phyloP scores from a whole-genome alignment of 352 stramenopile genomes.

The Blastocystis sp. region DNA sequence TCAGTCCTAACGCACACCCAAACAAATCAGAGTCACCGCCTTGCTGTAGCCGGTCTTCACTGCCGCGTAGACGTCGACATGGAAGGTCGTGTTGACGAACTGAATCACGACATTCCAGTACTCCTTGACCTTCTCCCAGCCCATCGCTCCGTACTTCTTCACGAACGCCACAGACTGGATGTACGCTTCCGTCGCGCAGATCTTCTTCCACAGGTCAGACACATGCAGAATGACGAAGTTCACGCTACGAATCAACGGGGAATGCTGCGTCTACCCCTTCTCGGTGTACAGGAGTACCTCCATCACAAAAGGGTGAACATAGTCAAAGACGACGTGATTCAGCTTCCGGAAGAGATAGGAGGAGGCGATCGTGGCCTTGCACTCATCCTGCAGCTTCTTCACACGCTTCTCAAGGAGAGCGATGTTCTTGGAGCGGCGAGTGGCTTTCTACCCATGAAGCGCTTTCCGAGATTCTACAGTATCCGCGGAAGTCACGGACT shows the following conservation, averaged over 20 bases:
- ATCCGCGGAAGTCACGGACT: background rate
- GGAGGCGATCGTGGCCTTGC: background rate
- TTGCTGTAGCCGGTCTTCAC: background rate
- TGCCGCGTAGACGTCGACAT: background rate
- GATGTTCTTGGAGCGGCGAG: background rate
- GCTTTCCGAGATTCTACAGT: background rate
- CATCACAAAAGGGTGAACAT: conserved; percentile 7
- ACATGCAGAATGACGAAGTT: background rate
- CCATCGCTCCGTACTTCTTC: background rate
- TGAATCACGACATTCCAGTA: background rate
- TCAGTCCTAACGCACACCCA: background rate
- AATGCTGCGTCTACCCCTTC: background rate
- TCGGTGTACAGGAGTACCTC: background rate
- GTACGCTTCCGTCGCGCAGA: background rate
- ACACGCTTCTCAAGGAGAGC: background rate
- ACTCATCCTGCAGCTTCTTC: background rate
- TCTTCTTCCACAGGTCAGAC: background rate
- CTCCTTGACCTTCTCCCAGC: background rate
- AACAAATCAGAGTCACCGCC: background rate
- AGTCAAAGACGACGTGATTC: background rate
- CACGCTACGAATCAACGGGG: background rate
- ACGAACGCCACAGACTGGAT: background rate
- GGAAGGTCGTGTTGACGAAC: background rate
- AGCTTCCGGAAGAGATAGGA: background rate
- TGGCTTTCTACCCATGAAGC: background rate